A percentile compares a stretch with the other conserved stretches of the same genome.
Conservation (phyloP, 306 rosid species). For the Cucumis hystrix region DNA sequence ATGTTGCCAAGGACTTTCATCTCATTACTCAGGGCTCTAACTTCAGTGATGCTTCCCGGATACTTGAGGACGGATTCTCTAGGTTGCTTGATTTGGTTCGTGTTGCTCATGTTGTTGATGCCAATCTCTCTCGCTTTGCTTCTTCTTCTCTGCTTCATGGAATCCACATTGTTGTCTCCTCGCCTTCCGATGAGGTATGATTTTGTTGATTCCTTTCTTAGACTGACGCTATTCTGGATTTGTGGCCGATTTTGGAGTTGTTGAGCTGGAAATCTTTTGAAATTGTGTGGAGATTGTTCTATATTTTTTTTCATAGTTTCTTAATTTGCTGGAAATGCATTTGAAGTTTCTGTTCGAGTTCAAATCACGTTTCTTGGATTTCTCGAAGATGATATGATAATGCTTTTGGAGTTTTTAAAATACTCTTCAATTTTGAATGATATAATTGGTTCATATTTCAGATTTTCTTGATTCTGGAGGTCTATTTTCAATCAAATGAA, state of each 20-base stretch:
- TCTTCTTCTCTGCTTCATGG: conserved; percentile 19
- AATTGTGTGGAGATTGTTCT: not conserved
- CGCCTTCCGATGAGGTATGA: conserved; percentile 17
- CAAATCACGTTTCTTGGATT: not conserved
- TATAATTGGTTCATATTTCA: not conserved
- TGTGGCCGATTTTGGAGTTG: not conserved
- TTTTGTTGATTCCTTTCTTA: not conserved
- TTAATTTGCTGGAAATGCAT: not conserved
- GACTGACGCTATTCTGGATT: not conserved
- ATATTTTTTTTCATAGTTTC: not conserved
- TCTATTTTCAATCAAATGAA: not conserved
- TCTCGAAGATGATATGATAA: not conserved
- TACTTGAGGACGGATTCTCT: conserved; percentile 23
- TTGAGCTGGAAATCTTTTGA: not conserved
- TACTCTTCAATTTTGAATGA: not conserved
- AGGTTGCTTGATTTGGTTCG: conserved; percentile 11
- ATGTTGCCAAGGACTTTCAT: conserved; percentile 8
- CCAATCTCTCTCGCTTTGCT: not conserved
- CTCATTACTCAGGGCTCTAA: conserved; percentile 14
- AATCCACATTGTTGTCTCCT: conserved; percentile 21
- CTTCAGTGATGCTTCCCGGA: conserved; percentile 18
- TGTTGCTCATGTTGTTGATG: conserved; percentile 6
- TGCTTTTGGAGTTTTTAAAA: not conserved
- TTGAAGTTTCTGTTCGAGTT: not conserved
- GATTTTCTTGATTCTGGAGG: not conserved